Evolutionary conservation across 1,284 basidiomycete genomes (phyloP).

Genomic region (Melampsora medusae): DNA sequence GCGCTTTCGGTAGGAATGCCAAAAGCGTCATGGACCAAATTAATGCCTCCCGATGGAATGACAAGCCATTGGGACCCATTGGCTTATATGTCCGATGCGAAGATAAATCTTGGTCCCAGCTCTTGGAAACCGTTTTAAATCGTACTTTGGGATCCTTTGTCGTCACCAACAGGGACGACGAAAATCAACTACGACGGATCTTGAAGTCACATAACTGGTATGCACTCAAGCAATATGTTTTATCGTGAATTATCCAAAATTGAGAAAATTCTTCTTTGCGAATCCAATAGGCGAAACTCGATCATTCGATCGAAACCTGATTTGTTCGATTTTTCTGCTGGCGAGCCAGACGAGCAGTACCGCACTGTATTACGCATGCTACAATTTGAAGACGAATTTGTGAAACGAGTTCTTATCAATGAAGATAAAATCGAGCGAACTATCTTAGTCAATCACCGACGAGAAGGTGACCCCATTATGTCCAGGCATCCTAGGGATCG

Average conservation of each 20-base stretch:
- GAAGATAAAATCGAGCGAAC: constrained; percentile 34
- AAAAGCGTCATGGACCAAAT: neutral
- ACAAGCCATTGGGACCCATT: constrained; percentile 79
- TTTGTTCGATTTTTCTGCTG: constrained; percentile 51
- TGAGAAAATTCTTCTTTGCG: neutral
- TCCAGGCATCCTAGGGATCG: constrained; percentile 45
- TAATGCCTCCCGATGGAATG: constrained; percentile 45
- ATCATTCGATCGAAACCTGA: constrained; percentile 49
- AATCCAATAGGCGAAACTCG: constrained; percentile 40
- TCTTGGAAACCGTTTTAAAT: constrained; percentile 69
- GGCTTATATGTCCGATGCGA: constrained; percentile 71
- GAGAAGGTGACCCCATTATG: constrained; percentile 32
- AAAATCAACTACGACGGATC: constrained; percentile 64
- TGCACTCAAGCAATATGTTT: neutral
- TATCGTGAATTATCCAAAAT: too few species aligned
- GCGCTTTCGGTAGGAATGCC: neutral
- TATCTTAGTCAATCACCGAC: constrained; percentile 35
- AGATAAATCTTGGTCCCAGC: constrained; percentile 60
- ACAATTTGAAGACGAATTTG: constrained; percentile 42
- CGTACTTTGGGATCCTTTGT: constrained; percentile 69
- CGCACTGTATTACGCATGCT: constrained; percentile 52
- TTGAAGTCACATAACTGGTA: constrained; percentile 54
- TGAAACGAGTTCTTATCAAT: constrained; percentile 41
- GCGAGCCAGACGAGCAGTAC: constrained; percentile 50
- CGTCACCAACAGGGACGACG: constrained; percentile 72